phyloP scores from a whole-genome alignment of 1,284 basidiomycete species.

The Malassezia slooffiae region DNA sequence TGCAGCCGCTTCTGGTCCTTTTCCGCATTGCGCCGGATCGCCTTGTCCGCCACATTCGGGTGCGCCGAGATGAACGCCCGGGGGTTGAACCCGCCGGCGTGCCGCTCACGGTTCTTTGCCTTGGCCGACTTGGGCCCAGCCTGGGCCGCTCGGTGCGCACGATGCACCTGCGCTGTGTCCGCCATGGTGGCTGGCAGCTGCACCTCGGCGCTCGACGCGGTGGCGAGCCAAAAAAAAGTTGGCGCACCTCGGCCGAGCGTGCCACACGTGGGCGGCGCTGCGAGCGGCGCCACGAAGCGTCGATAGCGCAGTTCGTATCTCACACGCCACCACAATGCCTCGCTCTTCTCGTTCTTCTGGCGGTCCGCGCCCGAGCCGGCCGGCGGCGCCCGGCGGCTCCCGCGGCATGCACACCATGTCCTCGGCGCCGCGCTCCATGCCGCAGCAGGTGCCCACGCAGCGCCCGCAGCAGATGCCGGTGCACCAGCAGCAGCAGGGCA shows the following conservation, averaged over 20 bases:
- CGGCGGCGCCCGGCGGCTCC: constrained; percentile 25
- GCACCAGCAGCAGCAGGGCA: constrained; percentile 2
- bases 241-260: not conserved
- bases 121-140: constrained; percentile 37
- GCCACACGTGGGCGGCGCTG: constrained; percentile 5
- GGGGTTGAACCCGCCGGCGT: constrained; percentile 64
- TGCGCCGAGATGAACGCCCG: constrained; percentile 65
- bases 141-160: constrained; percentile 34
- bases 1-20: constrained; percentile 87
- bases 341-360: constrained; percentile 33
- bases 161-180: constrained; percentile 35
- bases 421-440: constrained; percentile 16
- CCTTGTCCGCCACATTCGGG: constrained; percentile 54
- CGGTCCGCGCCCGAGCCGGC: constrained; percentile 25
- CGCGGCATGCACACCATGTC: constrained; percentile 44
- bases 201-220: constrained; percentile 5
- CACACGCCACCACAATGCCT: constrained; percentile 26
- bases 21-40: constrained; percentile 81
- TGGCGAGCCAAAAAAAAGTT: constrained; percentile 8
- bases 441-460: constrained; percentile 15
- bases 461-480: too few species aligned
- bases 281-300: not conserved
- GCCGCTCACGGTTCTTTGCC: constrained; percentile 21
- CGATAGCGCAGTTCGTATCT: not conserved
- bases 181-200: constrained; percentile 22